Evolutionary conservation across 495 filamentous ascomycete genomes (phyloP).

Genomic region (Cudoniella acicularis): DNA sequence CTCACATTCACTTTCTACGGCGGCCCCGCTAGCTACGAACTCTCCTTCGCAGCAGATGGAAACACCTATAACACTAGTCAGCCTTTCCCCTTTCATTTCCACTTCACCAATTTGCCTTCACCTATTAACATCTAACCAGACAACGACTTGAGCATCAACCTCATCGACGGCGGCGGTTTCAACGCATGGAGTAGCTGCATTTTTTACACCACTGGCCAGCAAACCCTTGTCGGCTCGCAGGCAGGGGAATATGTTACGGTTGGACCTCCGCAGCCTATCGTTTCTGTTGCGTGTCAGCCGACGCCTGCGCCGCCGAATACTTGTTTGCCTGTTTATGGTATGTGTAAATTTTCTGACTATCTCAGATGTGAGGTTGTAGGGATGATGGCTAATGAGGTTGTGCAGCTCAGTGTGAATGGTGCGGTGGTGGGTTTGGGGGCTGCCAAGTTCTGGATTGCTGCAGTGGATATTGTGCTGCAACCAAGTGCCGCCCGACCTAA

Average conservation of each 20-base stretch:
- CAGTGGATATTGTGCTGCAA: constrained; percentile 22
- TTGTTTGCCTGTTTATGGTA: constrained; percentile 21
- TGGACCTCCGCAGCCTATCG: constrained; percentile 13
- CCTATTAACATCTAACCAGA: constrained; percentile 1
- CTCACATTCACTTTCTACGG: constrained; percentile 14
- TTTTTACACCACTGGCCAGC: constrained; percentile 7
- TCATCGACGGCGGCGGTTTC: constrained; percentile 6
- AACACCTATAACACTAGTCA: constrained; percentile 9
- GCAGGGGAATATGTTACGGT: neutral
- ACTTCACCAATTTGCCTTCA: neutral
- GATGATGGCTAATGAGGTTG: neutral
- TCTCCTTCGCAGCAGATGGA: constrained; percentile 14
- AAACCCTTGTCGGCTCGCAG: neutral
- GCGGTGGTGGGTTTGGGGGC: constrained; percentile 3
- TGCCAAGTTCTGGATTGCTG: constrained; percentile 7
- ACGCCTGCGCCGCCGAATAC: neutral
- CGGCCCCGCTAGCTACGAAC: constrained; percentile 7
- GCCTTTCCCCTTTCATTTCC: neutral
- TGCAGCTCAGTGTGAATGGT: constrained; percentile 14
- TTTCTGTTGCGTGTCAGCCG: constrained; percentile 8
- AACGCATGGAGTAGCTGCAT: constrained; percentile 8
- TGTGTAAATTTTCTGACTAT: neutral
- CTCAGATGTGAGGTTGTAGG: neutral
- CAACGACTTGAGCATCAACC: neutral
- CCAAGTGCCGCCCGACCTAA: constrained; percentile 15